Conservation (phyloP, 345 rosid species). For the Mercurialis annua region DNA sequence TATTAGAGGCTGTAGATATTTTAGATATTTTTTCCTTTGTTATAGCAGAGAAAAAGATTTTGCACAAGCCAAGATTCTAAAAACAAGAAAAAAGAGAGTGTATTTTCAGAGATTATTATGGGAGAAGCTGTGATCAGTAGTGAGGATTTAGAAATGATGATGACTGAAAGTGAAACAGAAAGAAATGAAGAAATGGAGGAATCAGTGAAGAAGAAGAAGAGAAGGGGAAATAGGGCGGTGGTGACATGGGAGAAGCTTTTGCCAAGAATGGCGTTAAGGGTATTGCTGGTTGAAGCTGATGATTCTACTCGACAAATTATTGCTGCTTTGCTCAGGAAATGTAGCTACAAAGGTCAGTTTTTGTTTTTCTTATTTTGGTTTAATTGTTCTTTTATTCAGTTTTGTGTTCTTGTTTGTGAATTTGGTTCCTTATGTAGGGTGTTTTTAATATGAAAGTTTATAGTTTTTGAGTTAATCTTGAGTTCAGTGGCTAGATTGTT, state of each 20-base stretch:
- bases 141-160: constrained; percentile 31
- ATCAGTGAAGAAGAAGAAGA: neutral
- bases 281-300: constrained; percentile 86
- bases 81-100: neutral
- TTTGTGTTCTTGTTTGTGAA: neutral
- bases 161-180: constrained; percentile 20
- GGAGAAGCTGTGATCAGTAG: constrained; percentile 40
- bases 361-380: neutral
- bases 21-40: constrained; percentile 38
- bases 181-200: constrained; percentile 7
- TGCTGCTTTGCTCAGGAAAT: constrained; percentile 80
- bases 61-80: too few relatives aligned
- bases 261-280: constrained; percentile 60
- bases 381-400: too few relatives aligned
- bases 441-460: too few relatives aligned
- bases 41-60: neutral
- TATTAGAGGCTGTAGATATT: constrained; percentile 2
- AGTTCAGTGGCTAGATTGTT: too few relatives aligned
- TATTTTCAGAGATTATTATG: constrained; percentile 21
- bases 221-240: constrained; percentile 12
- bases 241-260: constrained; percentile 70
- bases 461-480: neutral
- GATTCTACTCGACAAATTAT: constrained; percentile 92
- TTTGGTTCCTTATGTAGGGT: too few relatives aligned
- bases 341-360: constrained; percentile 72